Base-by-base conservation (phyloP, 495 filamentous ascomycete species). In the Aspergillus sclerotioniger region DNA sequence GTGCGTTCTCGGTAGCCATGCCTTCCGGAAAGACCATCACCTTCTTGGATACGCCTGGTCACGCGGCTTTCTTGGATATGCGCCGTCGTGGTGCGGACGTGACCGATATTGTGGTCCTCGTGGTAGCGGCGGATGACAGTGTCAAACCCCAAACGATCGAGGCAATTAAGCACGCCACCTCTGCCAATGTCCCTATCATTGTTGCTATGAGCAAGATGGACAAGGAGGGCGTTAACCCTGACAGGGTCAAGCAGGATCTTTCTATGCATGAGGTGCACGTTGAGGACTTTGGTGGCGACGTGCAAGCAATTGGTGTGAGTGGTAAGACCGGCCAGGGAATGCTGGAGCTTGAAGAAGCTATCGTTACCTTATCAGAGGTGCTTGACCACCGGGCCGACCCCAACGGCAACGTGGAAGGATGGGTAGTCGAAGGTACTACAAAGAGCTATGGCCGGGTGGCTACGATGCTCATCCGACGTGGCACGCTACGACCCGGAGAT, bases 201-300 rank as follows among this genome's bases (percentile, higher is more conserved):
- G 95, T 98, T 16, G 95, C 95, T n/a, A 90, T 96, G 72, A 99
- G 91, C 76, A 99, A 99, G 71, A 83, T 96, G 47, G 95, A 99
- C 71, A 96, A 93, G 71, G 85, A 87, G 59, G 85, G 87, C 37
- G 83, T 89, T 17, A 84, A 91, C 59, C 70, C 88, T 13, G 88
- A 97, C 41, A 81, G 81, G 20, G 92, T 97, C 55, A 97, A 96
- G 71, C 80, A 85, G 54, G 95, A 98, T 69, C 84, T 99, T 28
- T 84, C 89, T 8, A 76, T 83, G n/a, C 82, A 96, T 60, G 90
- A 89, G 16, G 82, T 99, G 19, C 89, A 97, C 64, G 86, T 98
- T 32, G 95, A 99, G 70, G 94, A 98, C 65, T 93, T 85, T 64
- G 95, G 95, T 35, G 95, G 95, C 56, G 95, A 99, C 54, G 90